A percentile compares a stretch with the other conserved stretches of the same genome.
These are phyloP conservation scores for Metschnikowia dekortorum DNA, from an alignment of 805 yeast genomes.

Conservation along the genomic window DNA sequence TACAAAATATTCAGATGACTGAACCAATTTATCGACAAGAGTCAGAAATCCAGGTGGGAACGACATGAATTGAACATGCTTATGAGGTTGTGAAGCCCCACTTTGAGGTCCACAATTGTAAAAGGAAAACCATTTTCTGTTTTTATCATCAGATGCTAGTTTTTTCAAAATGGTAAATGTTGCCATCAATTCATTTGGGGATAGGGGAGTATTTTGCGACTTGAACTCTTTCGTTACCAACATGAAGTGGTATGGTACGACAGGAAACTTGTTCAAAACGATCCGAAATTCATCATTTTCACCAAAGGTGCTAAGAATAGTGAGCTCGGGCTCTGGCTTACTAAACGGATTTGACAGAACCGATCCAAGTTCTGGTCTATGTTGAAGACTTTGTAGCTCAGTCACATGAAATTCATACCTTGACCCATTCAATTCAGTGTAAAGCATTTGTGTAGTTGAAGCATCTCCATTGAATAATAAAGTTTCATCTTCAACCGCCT, in stretches of 20 bases:
- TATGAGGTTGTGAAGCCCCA: slow-evolving; percentile 95
- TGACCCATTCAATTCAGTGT: slow-evolving; percentile 8
- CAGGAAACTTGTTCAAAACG: slow-evolving; percentile 83
- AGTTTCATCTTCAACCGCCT: slow-evolving; percentile 44
- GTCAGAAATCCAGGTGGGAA: slow-evolving; percentile 58
- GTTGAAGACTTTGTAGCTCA: slow-evolving; percentile 29
- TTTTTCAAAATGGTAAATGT: slow-evolving; percentile 51
- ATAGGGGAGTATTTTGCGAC: slow-evolving; percentile 67
- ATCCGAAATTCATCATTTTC: slow-evolving; percentile 51
- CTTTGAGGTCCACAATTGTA: slow-evolving; percentile 84
- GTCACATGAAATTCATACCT: slow-evolving; percentile 26
- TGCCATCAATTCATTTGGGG: slow-evolving; percentile 63
- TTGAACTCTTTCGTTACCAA: slow-evolving; percentile 71
- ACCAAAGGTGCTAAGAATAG: slow-evolving; percentile 52
- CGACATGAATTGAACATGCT: slow-evolving; percentile 82
- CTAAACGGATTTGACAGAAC: slow-evolving; percentile 65
- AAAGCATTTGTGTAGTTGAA: slow-evolving; percentile 19
- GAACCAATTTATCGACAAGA: slow-evolving; percentile 46
- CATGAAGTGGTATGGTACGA: slow-evolving; percentile 73
- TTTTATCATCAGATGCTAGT: slow-evolving; percentile 36
- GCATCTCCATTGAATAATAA: slow-evolving; percentile 51
- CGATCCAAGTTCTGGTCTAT: slow-evolving; percentile 39
- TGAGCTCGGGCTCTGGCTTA: slow-evolving; percentile 71
- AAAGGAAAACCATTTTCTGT: slow-evolving; percentile 66
- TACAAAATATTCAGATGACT: slow-evolving; percentile 47